Conservation (phyloP, 2,329 filamentous ascomycete species). For the Talaromyces sp. region DNA sequence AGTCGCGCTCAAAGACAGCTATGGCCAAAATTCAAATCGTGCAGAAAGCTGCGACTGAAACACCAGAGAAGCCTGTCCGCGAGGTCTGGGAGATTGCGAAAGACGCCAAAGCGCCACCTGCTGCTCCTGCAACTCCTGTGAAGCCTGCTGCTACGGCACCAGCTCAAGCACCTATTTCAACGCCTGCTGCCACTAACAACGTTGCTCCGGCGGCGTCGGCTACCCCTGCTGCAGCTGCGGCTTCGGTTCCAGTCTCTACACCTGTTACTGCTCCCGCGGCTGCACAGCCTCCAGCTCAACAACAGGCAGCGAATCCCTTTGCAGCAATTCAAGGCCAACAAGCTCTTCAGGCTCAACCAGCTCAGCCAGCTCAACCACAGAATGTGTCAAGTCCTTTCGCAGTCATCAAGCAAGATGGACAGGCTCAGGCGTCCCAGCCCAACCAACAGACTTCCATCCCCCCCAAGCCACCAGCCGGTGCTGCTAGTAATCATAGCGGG, state of each 20-base stretch:
- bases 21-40: constrained; percentile 74
- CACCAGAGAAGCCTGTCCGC: constrained; percentile 74
- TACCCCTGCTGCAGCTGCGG: constrained; percentile 9
- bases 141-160: constrained; percentile 2
- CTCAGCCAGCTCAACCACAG: constrained; percentile 6
- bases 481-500: constrained; percentile 23
- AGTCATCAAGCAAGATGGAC: constrained; percentile 22
- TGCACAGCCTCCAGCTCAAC: constrained; percentile 18
- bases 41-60: constrained; percentile 76
- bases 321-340: constrained; percentile 12
- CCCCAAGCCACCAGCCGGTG: constrained; percentile 29
- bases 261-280: constrained; percentile 8
- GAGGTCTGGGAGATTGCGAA: constrained; percentile 87
- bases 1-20: constrained; percentile 63
- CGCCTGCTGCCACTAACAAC: constrained; percentile 8
- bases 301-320: constrained; percentile 17
- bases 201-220: background rate
- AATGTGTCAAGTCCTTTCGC: constrained; percentile 26
- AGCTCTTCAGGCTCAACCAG: background rate
- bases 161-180: constrained; percentile 1
- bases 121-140: constrained; percentile 30
- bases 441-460: constrained; percentile 28
- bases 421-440: constrained; percentile 14
- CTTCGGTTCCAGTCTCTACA: constrained; percentile 8
- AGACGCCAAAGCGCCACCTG: constrained; percentile 53